Percentiles rank a stretch among this genome's conserved stretches.
These are phyloP conservation scores for Erysiphe pulchra DNA, from an alignment of 2,329 filamentous ascomycete species.

Conservation along the genomic window DNA sequence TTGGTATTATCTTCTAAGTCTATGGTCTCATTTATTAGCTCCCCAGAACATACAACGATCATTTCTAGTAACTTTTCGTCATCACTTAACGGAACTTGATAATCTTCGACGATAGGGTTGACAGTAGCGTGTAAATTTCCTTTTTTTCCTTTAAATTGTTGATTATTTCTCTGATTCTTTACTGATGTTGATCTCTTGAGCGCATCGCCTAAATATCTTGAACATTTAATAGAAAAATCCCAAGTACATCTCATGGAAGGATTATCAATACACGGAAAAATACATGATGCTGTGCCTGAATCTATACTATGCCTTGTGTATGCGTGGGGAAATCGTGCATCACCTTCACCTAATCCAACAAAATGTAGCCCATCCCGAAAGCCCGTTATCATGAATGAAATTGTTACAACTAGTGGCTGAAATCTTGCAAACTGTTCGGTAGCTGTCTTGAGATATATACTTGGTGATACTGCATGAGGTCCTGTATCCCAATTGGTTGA, in stretches of 20 bases:
- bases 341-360: slow-evolving; percentile 56
- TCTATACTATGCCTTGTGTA: slow-evolving; percentile 66
- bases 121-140: slow-evolving; percentile 5
- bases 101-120: slow-evolving; percentile 5
- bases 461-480: slow-evolving; percentile 12
- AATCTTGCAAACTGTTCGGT: slow-evolving; percentile 19
- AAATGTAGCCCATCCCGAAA: slow-evolving; percentile 80
- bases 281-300: slow-evolving; percentile 54
- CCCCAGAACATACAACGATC: slow-evolving; percentile 73
- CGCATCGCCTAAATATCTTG: slow-evolving; percentile 64
- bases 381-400: slow-evolving; percentile 53
- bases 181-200: slow-evolving; percentile 22
- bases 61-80: slow-evolving; percentile 78
- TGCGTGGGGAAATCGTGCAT: slow-evolving; percentile 67
- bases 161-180: slow-evolving; percentile 12
- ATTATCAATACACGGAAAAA: slow-evolving; percentile 88
- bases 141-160: slow-evolving; percentile 17
- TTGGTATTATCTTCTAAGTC: slow-evolving; percentile 55
- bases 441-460: slow-evolving; percentile 13
- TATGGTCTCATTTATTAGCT: slow-evolving; percentile 56
- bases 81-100: slow-evolving; percentile 25
- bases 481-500: slow-evolving; percentile 14
- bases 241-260: slow-evolving; percentile 58
- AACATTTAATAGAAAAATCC: slow-evolving; percentile 69
- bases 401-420: slow-evolving; percentile 33